Base-by-base conservation (phyloP, 768 basidiomycete species). In the Lactarius pseudohatsudake region DNA sequence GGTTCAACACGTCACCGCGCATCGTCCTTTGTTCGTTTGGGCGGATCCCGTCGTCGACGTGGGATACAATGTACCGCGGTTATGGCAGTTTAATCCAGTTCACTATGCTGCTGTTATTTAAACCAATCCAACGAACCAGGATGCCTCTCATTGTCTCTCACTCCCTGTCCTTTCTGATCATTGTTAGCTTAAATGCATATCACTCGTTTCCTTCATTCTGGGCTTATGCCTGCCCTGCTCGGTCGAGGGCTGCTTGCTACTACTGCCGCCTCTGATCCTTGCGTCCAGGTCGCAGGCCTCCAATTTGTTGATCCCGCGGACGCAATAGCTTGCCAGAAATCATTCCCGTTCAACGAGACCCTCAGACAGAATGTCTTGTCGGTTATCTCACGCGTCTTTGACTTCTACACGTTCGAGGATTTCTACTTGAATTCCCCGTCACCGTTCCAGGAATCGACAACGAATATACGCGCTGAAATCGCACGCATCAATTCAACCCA, bases 401-500 rank as follows among this genome's bases (percentile, higher is more conserved):
- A 32, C 32, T 32, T 32, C 32, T 32, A 74, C 72, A 80, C 78
- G 0, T 80, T 79, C 69, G 79, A 79, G 64, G 74, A 75, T 54
- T 79, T 75, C 59, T 79, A 80, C 62, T 61, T 77, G 56, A 69
- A 77, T 40, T 75, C 76, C 3, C 77, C 77, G 2, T 66, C 75
- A n/a, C 77, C 77, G 26, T 80, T 79, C 70, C 75, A 79, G 64
- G 76, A 83, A 65, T 85, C 85, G 0, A 87, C 84, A 0, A 74
- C 76, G 13, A 76, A 88, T 70, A 86, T 88, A 57, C 79, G 84
- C 7, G 79, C 77, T 0, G 79, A 80, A 2, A 74, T 88, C 36
- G 76, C 78, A 2, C 76, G 78, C 61, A 81, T 88, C 40, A 83
- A 83, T 66, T 72, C 70, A 2, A 83, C 84, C 3, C 76, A 75